Conservation (phyloP, 257 asterid genomes). For the Solanum sejunctum region DNA sequence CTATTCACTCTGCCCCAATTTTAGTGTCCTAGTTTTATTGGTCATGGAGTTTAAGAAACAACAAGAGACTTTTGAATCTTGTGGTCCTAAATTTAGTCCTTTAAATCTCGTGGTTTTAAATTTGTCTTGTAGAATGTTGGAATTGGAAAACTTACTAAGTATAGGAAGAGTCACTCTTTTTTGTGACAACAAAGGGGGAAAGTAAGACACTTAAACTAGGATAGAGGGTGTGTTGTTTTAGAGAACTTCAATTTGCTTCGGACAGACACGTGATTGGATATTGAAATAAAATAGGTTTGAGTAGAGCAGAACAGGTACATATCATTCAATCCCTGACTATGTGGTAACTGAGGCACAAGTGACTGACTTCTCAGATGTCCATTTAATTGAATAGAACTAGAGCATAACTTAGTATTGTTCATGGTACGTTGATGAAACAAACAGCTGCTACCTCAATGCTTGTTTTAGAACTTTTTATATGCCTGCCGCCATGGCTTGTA, state of each 20-base stretch:
- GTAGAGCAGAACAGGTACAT: neutral
- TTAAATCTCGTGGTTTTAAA: too few relatives aligned
- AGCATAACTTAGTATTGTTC: neutral
- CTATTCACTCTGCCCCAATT: neutral
- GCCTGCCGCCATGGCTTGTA: neutral
- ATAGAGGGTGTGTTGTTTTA: neutral
- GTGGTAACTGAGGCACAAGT: neutral
- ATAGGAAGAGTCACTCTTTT: too few relatives aligned
- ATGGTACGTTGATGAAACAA: neutral
- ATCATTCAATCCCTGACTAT: neutral
- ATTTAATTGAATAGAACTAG: neutral
- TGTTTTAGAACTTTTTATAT: neutral
- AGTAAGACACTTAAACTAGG: too few relatives aligned
- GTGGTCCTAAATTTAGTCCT: neutral
- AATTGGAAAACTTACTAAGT: too few relatives aligned
- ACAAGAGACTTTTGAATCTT: neutral
- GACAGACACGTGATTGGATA: neutral
- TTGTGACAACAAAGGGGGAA: too few relatives aligned
- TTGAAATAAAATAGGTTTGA: neutral
- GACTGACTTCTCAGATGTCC: neutral
- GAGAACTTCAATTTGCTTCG: neutral
- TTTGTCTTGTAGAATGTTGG: too few relatives aligned
- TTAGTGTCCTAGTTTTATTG: neutral
- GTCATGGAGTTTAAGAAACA: neutral
- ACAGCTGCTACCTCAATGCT: neutral